Percentiles rank a stretch among this genome's conserved stretches.
These are phyloP conservation scores for Acephala macrosclerotiorum DNA, from an alignment of 2,329 filamentous ascomycete genomes.

Conservation along the genomic window DNA sequence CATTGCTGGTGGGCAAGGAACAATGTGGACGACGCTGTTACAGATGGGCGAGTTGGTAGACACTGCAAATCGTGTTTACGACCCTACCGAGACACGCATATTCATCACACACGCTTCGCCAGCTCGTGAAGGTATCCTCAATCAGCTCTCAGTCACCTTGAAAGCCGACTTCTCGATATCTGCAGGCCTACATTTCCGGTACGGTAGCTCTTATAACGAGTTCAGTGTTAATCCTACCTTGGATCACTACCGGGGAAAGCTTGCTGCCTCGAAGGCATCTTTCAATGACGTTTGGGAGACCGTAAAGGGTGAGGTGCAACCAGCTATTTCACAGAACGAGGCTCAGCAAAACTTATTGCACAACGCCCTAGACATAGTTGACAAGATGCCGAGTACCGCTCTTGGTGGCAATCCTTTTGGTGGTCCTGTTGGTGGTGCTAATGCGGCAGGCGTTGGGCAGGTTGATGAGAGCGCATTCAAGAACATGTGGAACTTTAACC, in stretches of 20 bases:
- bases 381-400: constrained; percentile 96
- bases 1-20: constrained; percentile 96
- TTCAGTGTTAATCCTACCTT: constrained; percentile 98
- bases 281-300: constrained; percentile 99
- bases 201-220: constrained; percentile 99
- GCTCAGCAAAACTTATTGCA: constrained; percentile 91
- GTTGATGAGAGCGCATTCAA: constrained; percentile 99
- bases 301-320: constrained; percentile 93
- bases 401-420: constrained; percentile 98
- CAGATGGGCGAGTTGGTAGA: constrained; percentile 99
- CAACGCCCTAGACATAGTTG: constrained; percentile 90
- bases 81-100: constrained; percentile 94
- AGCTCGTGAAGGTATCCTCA: constrained; percentile 93
- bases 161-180: constrained; percentile 99
- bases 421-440: constrained; percentile 76
- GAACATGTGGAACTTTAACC: constrained; percentile 99
- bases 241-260: constrained; percentile 97
- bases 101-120: constrained; percentile 98
- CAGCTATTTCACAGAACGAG: constrained; percentile 91
- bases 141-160: constrained; percentile 95
- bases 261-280: constrained; percentile 95
- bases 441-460: constrained; percentile 75
- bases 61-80: constrained; percentile 97
- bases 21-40: constrained; percentile 98
- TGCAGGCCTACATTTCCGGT: constrained; percentile 96